Evolutionary conservation across 805 yeast genomes (phyloP).

Genomic region (Spathaspora hagerdaliae): DNA sequence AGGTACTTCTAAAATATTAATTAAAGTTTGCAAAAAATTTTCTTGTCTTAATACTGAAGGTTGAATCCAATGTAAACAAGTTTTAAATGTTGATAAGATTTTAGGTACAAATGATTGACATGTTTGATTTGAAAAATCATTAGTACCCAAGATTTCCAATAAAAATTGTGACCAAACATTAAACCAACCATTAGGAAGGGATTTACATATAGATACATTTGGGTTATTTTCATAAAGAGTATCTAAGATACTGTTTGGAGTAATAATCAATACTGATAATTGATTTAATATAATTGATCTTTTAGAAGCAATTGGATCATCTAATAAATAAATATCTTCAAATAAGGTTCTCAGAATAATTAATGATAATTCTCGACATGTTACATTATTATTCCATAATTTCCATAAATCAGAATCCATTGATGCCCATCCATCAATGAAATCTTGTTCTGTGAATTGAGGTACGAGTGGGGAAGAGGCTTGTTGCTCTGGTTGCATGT

Average conservation of each 20-base stretch:
- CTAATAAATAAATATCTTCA: slow-evolving; percentile 88
- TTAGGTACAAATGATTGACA: slow-evolving; percentile 53
- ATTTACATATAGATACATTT: slow-evolving; percentile 59
- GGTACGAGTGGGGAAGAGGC: background rate
- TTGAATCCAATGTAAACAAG: slow-evolving; percentile 87
- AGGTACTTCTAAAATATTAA: slow-evolving; percentile 53
- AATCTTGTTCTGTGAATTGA: slow-evolving; percentile 40
- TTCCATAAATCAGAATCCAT: slow-evolving; percentile 78
- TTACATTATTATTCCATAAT: slow-evolving; percentile 65
- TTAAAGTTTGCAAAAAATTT: slow-evolving; percentile 60
- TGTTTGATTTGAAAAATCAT: slow-evolving; percentile 20
- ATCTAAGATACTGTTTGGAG: slow-evolving; percentile 64
- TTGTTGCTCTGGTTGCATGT: no score
- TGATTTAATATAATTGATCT: slow-evolving; percentile 76
- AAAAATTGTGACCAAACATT: slow-evolving; percentile 54
- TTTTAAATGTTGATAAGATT: slow-evolving; percentile 76
- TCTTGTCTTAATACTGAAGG: slow-evolving; percentile 69
- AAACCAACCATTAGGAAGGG: slow-evolving; percentile 83
- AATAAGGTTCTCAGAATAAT: slow-evolving; percentile 80
- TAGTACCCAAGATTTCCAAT: slow-evolving; percentile 27
- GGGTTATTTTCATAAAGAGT: slow-evolving; percentile 62
- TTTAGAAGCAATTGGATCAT: slow-evolving; percentile 84
- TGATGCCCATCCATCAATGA: slow-evolving; percentile 70
- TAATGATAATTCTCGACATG: slow-evolving; percentile 71
- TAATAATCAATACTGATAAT: slow-evolving; percentile 76